Evolutionary conservation across 75 land plant species (phyloP).

Genomic region (Pseudotsuga menziesii): DNA sequence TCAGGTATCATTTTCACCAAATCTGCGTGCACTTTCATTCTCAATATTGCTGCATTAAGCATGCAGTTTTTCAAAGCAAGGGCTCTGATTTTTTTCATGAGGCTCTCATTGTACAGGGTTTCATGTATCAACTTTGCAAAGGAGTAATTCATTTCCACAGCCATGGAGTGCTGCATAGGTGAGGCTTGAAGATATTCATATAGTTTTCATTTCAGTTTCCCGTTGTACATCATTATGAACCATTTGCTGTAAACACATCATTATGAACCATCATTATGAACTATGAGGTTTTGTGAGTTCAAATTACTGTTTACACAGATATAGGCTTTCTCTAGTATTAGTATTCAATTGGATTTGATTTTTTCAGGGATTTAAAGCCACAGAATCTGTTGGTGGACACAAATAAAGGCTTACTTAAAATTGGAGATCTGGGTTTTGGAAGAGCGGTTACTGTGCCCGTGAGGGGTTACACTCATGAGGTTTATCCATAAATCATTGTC

Average conservation of each 20-base stretch:
- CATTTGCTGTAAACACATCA: not conserved
- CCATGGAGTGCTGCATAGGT: slow-evolving; percentile 75
- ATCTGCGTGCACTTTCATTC: not conserved
- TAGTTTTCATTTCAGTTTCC: not conserved
- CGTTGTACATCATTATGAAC: not conserved
- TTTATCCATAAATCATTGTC: not conserved
- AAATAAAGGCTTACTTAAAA: slow-evolving; percentile 77
- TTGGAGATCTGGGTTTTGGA: slow-evolving; percentile 91
- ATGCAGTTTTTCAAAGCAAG: not conserved
- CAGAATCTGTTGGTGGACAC: slow-evolving; percentile 79
- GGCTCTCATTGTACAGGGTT: slow-evolving; percentile 33
- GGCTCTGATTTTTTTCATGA: not conserved
- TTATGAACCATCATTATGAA: not conserved
- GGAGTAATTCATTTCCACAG: slow-evolving; percentile 81
- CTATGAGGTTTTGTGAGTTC: not conserved
- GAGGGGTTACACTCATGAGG: slow-evolving; percentile 90
- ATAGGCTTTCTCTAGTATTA: not conserved
- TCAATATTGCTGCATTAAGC: not conserved
- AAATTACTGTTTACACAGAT: not conserved
- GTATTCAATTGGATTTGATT: not conserved
- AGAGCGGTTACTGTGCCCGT: slow-evolving; percentile 83
- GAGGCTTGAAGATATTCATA: not conserved
- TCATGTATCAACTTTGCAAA: slow-evolving; percentile 73
- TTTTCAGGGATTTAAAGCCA: slow-evolving; percentile 59
- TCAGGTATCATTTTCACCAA: slow-evolving; percentile 22